Evolutionary conservation across 495 filamentous ascomycete genomes (phyloP), one percentile per base, ranked within the genome.

Genomic region (Schizothecium vesticola): DNA sequence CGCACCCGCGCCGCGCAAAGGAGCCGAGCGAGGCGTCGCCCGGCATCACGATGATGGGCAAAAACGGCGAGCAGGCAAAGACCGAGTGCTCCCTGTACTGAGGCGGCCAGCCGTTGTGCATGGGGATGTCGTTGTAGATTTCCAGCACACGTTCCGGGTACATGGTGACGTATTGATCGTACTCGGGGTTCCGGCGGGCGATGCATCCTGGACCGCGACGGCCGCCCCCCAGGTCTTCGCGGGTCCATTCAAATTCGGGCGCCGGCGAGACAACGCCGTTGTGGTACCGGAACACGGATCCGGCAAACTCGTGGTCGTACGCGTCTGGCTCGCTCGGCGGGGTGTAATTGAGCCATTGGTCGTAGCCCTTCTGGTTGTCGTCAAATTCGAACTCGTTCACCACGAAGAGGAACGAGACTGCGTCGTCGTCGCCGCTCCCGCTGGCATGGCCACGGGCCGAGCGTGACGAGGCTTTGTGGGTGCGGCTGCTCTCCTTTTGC

Each of bases 41-140:
- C 1, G 72, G 43, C 7, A 71, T 28, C 6, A 76, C 69, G 9
- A 78, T 65, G 22, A 79, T 67, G 19, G 78, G 77, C 4, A 79
- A 66, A 7, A 71, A 73, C 0, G 77, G 55, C n/a, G 73, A 78
- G 67, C 78, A 79, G 23, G 77, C 67, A 56, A 79, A 78, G 5
- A 79, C 66, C 26, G 72, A 75, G 11, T 70, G 64, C 7, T 63
- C 43, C 6, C 56, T 65, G 73, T 75, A 72, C 31, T 8, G 13
- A 3, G 33, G 33, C 12, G 62, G 62, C 16, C 16, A 51, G 43
- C 43, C 43, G 43, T 51, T 51, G 43, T 51, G 19, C 43, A 51
- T 51, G 43, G 43, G 43, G 16, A 51, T 51, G 43, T 51, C 19
- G 16, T 51, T 51, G 43, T n/a, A 51, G 5, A 51, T 8, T 2